Percentiles rank a stretch among this genome's conserved stretches.
Evolutionary conservation across 2,329 filamentous ascomycete genomes (phyloP).

Genomic region (Fusarium sp.): DNA sequence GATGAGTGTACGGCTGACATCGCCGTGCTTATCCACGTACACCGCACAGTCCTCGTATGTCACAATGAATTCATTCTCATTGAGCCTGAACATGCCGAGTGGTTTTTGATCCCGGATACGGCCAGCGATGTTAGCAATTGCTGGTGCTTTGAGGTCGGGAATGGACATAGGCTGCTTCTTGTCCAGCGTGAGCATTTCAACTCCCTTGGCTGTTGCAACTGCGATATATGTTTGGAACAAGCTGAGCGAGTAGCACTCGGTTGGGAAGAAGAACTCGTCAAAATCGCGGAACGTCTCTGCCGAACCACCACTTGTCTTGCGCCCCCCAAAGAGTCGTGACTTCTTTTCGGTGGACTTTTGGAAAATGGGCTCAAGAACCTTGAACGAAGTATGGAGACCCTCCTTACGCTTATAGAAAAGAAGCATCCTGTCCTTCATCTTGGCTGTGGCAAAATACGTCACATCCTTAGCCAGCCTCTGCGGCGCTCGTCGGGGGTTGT

Average conservation of each 20-base stretch:
- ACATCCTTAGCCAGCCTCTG: slow-evolving; percentile 94
- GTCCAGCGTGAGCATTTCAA: slow-evolving; percentile 95
- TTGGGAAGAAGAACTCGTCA: slow-evolving; percentile 98
- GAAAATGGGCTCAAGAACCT: slow-evolving; percentile 93
- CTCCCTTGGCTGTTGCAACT: slow-evolving; percentile 88
- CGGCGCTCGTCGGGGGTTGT: slow-evolving; percentile 85
- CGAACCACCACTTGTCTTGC: slow-evolving; percentile 70
- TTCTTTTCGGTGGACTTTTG: slow-evolving; percentile 91
- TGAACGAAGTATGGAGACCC: slow-evolving; percentile 92
- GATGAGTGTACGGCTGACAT: slow-evolving; percentile 91
- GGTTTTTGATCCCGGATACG: slow-evolving; percentile 86
- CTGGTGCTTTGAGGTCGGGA: slow-evolving; percentile 82
- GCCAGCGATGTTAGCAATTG: slow-evolving; percentile 85
- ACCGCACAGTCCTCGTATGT: slow-evolving; percentile 97
- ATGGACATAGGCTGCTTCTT: slow-evolving; percentile 97
- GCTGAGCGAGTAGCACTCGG: slow-evolving; percentile 94
- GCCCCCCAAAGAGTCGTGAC: slow-evolving; percentile 72
- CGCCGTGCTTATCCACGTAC: slow-evolving; percentile 97
- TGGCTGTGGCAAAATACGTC: slow-evolving; percentile 93
- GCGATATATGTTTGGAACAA: slow-evolving; percentile 95
- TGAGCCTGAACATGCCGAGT: slow-evolving; percentile 95
- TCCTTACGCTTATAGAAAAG: slow-evolving; percentile 98
- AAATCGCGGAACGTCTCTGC: slow-evolving; percentile 98
- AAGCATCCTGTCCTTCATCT: slow-evolving; percentile 95
- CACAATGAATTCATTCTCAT: slow-evolving; percentile 90